phyloP scores from a whole-genome alignment of 2,329 filamentous ascomycete species.

The Huntiella savannae region DNA sequence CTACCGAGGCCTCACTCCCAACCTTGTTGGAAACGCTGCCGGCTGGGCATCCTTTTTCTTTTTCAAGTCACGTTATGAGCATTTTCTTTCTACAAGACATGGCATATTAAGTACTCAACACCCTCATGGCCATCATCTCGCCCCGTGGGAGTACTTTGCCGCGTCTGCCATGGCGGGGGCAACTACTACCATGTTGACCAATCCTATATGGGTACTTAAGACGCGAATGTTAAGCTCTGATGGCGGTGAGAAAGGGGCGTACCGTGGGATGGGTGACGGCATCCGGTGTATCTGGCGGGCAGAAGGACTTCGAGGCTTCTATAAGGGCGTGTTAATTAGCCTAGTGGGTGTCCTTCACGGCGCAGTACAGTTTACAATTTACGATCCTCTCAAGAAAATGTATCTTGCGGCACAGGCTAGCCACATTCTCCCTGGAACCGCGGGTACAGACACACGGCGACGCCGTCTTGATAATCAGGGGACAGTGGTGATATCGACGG shows the following conservation, averaged over 20 bases:
- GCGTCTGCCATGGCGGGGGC: conserved; percentile 54
- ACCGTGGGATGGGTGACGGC: conserved; percentile 58
- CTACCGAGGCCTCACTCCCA: conserved; percentile 79
- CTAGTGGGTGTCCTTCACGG: conserved; percentile 79
- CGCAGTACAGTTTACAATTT: conserved; percentile 88
- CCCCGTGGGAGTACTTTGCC: conserved; percentile 58
- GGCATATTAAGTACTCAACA: neutral
- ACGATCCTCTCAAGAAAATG: conserved; percentile 48
- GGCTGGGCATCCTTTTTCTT: conserved; percentile 92
- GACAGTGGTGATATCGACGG: conserved; percentile 60
- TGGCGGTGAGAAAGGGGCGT: conserved; percentile 54
- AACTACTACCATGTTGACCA: conserved; percentile 65
- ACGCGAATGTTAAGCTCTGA: conserved; percentile 89
- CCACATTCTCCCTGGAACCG: conserved; percentile 14
- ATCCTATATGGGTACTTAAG: conserved; percentile 96
- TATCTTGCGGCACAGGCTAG: conserved; percentile 27
- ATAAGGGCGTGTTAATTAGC: conserved; percentile 67
- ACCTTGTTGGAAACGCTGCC: conserved; percentile 73
- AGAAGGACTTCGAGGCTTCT: conserved; percentile 68
- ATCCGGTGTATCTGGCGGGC: conserved; percentile 42
- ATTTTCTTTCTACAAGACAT: conserved; percentile 9
- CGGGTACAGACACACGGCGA: conserved; percentile 11
- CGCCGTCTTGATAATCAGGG: conserved; percentile 36
- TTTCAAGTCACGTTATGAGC: conserved; percentile 40
- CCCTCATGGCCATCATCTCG: conserved; percentile 20